A percentile compares a stretch with the other conserved stretches of the same genome.
These are phyloP conservation scores for Helicocarpus griseus DNA, from an alignment of 2,329 filamentous ascomycete genomes.

Conservation along the genomic window DNA sequence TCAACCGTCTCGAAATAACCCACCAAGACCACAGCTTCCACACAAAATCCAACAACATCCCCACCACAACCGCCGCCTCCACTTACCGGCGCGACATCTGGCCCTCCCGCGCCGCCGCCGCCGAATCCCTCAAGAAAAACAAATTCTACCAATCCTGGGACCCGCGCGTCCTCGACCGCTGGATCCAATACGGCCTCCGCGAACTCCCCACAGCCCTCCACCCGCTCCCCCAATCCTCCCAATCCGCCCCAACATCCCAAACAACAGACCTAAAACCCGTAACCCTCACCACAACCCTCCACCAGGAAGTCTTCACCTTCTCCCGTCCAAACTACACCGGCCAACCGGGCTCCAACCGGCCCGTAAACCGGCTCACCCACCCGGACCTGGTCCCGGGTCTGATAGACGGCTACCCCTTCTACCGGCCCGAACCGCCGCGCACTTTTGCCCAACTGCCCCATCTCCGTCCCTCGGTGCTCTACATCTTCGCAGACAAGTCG, in stretches of 20 bases:
- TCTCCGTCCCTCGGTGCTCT: constrained; percentile 38
- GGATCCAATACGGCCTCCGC: constrained; percentile 66
- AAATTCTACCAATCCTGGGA: constrained; percentile 81
- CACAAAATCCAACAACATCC: constrained; percentile 18
- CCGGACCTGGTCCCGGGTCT: constrained; percentile 34
- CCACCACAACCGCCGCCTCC: constrained; percentile 45
- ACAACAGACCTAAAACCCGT: constrained; percentile 45
- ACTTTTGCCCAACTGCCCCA: constrained; percentile 32
- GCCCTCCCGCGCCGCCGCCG: constrained; percentile 65
- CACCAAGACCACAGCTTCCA: constrained; percentile 34
- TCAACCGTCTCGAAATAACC: constrained; percentile 40
- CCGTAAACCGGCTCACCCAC: constrained; percentile 33
- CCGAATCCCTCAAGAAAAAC: constrained; percentile 54
- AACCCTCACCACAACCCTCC: constrained; percentile 67
- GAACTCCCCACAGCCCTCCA: constrained; percentile 53
- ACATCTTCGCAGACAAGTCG: constrained; percentile 36
- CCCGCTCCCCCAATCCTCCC: constrained; percentile 26
- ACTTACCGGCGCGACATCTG: constrained; percentile 67
- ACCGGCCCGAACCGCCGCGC: constrained; percentile 31
- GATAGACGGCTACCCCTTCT: constrained; percentile 30
- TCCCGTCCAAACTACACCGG: constrained; percentile 49
- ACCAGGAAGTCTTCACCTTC: constrained; percentile 65
- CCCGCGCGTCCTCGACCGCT: constrained; percentile 62
- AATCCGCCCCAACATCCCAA: constrained; percentile 70
- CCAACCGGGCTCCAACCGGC: constrained; percentile 33